Evolutionary conservation across 2,329 filamentous ascomycete genomes (phyloP), one percentile per base, ranked within the genome.

Genomic region (Pyrenophora graminea): DNA sequence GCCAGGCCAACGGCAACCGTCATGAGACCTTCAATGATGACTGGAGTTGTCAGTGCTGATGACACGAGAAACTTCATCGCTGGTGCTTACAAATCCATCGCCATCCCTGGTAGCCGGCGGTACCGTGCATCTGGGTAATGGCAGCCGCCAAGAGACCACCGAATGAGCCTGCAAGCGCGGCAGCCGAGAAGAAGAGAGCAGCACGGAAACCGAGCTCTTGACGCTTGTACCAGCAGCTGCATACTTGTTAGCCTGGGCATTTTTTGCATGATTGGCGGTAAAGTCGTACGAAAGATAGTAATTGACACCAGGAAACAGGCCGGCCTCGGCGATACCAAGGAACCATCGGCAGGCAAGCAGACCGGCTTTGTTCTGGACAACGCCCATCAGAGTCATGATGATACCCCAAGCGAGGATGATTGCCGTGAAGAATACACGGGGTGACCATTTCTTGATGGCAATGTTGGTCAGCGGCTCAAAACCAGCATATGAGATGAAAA

Each of bases 121-220:
- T 76, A 30, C 78, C 77, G 64, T 88, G 82, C 54, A 87, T 80
- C 58, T 88, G 85, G 33, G 75, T 76, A 61, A 89, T 87, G 37
- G 67, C 68, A 47, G 69, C 81, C 1, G 84, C 83, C 1, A 87
- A 74, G 6, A 87, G 70, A 25, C 83, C 83, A 41, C 82, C 82
- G 64, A 86, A 86, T 2, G 83, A 83, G 19, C 82, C 82, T 3
- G 83, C 82, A 23, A 85, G 68, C 8, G 81, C 79, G 2, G 81
- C 80, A 13, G 81, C 82, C 34, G 80, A 83, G 65, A 82, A 85
- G 67, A 85, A 86, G 13, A 85, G 74, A 9, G 82, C 80, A 46
- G 84, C 79, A 18, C 83, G 76, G 46, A 79, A 72, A 56, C 77
- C 73, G 17, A 78, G 73, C 80, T 62, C 83, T 79, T 66, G 79